Evolutionary conservation across 768 basidiomycete species (phyloP).

Genomic region (Lyophyllum shimeji): DNA sequence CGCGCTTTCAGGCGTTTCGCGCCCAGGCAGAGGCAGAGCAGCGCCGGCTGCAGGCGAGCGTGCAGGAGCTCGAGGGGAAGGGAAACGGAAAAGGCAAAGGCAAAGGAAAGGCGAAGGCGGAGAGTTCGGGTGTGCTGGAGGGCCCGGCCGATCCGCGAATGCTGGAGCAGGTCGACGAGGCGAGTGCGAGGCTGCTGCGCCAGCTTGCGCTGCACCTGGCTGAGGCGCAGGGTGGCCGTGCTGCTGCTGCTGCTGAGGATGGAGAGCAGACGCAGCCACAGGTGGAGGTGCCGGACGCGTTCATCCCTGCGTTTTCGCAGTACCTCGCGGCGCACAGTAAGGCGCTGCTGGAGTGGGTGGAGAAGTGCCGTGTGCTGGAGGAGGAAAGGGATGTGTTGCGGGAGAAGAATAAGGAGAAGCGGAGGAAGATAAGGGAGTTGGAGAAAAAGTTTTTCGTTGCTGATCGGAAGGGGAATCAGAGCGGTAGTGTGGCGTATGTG

Average conservation of each 20-base stretch:
- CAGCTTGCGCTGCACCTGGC: not conserved
- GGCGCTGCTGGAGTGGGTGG: not conserved
- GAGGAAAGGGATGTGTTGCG: slow-evolving; percentile 1
- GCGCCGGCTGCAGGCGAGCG: slow-evolving; percentile 2
- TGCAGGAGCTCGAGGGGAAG: slow-evolving; percentile 8
- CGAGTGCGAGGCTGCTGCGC: not conserved
- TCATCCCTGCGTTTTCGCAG: slow-evolving; percentile 8
- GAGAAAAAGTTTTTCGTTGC: not conserved
- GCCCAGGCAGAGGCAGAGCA: not conserved
- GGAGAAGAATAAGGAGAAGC: not conserved
- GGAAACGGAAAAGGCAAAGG: not conserved
- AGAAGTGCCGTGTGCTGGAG: not conserved
- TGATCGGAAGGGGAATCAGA: not conserved
- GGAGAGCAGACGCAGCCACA: not conserved
- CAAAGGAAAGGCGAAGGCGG: not conserved
- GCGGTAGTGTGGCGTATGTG: not conserved
- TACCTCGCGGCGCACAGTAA: slow-evolving; percentile 6
- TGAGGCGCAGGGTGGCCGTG: not conserved
- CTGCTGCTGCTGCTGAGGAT: not conserved
- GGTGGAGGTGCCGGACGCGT: not conserved
- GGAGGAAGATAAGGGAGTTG: not conserved
- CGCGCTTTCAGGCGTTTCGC: slow-evolving; percentile 6
- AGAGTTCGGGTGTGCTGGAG: not conserved
- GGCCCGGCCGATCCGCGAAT: not conserved
- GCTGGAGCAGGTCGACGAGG: not conserved